Base-by-base conservation (phyloP, 768 basidiomycete species). In the Xerocomellus chrysenteron region DNA sequence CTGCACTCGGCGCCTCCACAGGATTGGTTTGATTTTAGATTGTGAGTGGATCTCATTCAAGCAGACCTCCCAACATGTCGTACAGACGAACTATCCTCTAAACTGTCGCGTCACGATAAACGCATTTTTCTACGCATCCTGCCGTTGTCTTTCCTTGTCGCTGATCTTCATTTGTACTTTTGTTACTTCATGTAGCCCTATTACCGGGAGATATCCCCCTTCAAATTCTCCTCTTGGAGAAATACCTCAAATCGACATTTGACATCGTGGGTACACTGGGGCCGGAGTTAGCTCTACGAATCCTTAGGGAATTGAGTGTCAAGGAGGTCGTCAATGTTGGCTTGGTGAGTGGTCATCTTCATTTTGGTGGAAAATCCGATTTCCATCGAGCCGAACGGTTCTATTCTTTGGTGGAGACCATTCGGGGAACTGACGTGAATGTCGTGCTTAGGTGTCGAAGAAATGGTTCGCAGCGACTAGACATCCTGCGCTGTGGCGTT, bases 201-300 rank as follows among this genome's bases (percentile, higher is more conserved):
- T 77, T 91, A 59, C 92, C 93, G 0, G 90, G 91, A 33, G 93
- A 94, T 63, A 90, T 94, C 33, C 83, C 82, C 12, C 78, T 90
- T 7, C 93, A 94, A 68, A 92, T 95, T 43, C 79, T 88, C 1
- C 82, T 92, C 3, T 81, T 96, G 17, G 84, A 94, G 70, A 92
- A 92, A 70, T 94, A 96, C 62, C 81, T 82, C 36, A 84, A 80
- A 62, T 88, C 88, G 13, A 88, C 90, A 7, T 90, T 90, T 64
- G 94, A 96, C 66, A 79, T 96, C 47, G 75, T 95, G 32, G 87
- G 88, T 8, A 79, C 80, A 44, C 77, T 95, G 17, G 78, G 87
- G 0, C 85, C 85, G 0, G 80, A 86, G 19, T 71, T 94, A 1
- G 81, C 84, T 0, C 77, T 87, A 59, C 79, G 80, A 44, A 78